Conservation (phyloP, 2,329 filamentous ascomycete genomes). For the Talaromyces sp. region DNA sequence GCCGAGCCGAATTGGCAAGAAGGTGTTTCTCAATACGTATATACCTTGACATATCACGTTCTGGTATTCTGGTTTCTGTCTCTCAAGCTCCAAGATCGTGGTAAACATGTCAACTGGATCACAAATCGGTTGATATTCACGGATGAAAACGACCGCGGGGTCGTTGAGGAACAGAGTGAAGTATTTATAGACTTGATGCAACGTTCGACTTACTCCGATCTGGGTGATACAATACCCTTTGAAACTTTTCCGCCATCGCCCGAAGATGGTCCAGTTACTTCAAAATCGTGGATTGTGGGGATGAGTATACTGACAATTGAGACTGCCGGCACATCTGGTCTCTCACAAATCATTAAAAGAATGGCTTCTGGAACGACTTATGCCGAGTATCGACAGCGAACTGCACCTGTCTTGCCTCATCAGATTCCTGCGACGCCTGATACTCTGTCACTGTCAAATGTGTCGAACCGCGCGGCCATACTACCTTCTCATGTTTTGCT, state of each 20-base stretch:
- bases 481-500: constrained; percentile 44
- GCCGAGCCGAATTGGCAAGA: constrained; percentile 49
- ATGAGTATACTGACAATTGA: constrained; percentile 49
- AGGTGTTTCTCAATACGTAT: constrained; percentile 87
- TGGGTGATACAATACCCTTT: constrained; percentile 59
- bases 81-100: constrained; percentile 75
- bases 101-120: constrained; percentile 84
- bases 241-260: constrained; percentile 37
- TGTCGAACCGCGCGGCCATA: constrained; percentile 34
- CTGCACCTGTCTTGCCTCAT: constrained; percentile 41
- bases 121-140: constrained; percentile 74
- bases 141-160: constrained; percentile 68
- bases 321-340: constrained; percentile 42
- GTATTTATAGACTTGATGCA: constrained; percentile 96
- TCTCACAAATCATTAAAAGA: constrained; percentile 47
- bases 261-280: constrained; percentile 36
- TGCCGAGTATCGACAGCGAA: constrained; percentile 43
- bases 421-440: constrained; percentile 38
- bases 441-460: constrained; percentile 33
- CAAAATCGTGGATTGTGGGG: constrained; percentile 48
- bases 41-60: constrained; percentile 88
- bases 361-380: constrained; percentile 49
- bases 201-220: constrained; percentile 76
- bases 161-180: constrained; percentile 84
- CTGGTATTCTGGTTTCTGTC: constrained; percentile 97